These are phyloP conservation scores for Silene coronaria DNA, from an alignment of 179 eudicot species.

Conservation along the genomic window DNA sequence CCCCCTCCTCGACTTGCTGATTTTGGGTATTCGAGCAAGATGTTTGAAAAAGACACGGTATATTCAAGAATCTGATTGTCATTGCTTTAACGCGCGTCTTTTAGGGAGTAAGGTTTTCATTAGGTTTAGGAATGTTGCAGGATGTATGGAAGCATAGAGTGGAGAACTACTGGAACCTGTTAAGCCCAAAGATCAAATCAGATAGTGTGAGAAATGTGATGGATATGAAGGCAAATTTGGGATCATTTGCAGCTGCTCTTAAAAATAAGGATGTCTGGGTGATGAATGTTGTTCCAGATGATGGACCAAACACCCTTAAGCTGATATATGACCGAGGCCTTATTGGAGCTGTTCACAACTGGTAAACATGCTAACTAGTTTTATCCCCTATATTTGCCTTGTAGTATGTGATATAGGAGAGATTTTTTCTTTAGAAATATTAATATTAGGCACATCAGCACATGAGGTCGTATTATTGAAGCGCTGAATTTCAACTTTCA, in stretches of 20 bases:
- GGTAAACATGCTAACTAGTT: slow-evolving; percentile 40
- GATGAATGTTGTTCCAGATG: slow-evolving; percentile 92
- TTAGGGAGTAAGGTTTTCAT: slow-evolving; percentile 9
- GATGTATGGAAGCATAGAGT: slow-evolving; percentile 79
- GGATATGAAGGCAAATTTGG: slow-evolving; percentile 95
- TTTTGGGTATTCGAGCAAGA: slow-evolving; percentile 70
- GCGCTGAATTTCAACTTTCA: too few species aligned
- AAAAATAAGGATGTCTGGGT: slow-evolving; percentile 92
- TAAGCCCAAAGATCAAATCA: slow-evolving; percentile 68
- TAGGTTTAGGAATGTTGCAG: slow-evolving; percentile 32
- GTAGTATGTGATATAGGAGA: background rate
- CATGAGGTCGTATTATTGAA: too few species aligned
- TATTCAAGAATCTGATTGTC: slow-evolving; percentile 5
- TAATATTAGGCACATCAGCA: too few species aligned
- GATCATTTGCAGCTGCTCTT: slow-evolving; percentile 93
- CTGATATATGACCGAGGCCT: slow-evolving; percentile 82
- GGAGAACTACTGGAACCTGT: slow-evolving; percentile 68
- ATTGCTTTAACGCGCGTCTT: background rate
- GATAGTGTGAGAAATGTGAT: slow-evolving; percentile 74
- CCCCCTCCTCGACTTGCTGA: slow-evolving; percentile 97
- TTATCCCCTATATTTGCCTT: background rate
- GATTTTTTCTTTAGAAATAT: too few species aligned
- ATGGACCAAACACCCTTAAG: slow-evolving; percentile 91
- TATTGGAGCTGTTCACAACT: slow-evolving; percentile 75
- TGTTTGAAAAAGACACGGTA: slow-evolving; percentile 89